A percentile compares a stretch with the other conserved stretches of the same genome.
These are phyloP conservation scores for Trichomonascaceae sp. DNA, from an alignment of 1,139 yeast genomes.

Conservation along the genomic window DNA sequence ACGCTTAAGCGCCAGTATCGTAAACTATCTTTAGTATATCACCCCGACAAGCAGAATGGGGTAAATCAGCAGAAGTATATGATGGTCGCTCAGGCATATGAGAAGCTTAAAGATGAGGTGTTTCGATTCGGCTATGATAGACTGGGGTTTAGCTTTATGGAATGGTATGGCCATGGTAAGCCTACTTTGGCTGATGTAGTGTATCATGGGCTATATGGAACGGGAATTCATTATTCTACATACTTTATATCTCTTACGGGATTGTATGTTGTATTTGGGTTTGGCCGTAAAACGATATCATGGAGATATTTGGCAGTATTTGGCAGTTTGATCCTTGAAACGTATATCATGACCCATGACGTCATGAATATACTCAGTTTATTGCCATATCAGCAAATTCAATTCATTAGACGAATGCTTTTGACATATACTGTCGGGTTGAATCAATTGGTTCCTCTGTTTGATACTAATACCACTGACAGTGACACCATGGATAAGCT, in stretches of 20 bases:
- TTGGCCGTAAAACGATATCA: slow-evolving; percentile 21
- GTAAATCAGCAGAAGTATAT: background rate
- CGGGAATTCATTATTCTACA: slow-evolving; percentile 18
- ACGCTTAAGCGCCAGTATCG: slow-evolving; percentile 16
- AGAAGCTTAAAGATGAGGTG: slow-evolving; percentile 24
- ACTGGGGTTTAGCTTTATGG: slow-evolving; percentile 19
- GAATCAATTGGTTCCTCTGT: slow-evolving; percentile 16
- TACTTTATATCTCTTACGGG: slow-evolving; percentile 18
- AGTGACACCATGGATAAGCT: background rate
- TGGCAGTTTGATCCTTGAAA: slow-evolving; percentile 19
- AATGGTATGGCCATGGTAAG: slow-evolving; percentile 9
- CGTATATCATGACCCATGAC: slow-evolving; percentile 22
- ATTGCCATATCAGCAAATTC: slow-evolving; percentile 21
- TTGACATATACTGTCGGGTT: slow-evolving; percentile 14
- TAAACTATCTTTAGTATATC: slow-evolving; percentile 24
- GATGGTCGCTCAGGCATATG: slow-evolving; percentile 15
- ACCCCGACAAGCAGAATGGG: slow-evolving; percentile 31
- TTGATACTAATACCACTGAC: slow-evolving; percentile 6
- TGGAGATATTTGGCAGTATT: slow-evolving; percentile 25
- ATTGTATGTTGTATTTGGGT: slow-evolving; percentile 19
- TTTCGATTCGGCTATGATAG: slow-evolving; percentile 32
- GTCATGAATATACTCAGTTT: slow-evolving; percentile 12
- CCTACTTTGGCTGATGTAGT: slow-evolving; percentile 6
- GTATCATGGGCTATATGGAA: background rate
- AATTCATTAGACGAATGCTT: slow-evolving; percentile 15